Percentiles rank a stretch among this genome's conserved stretches.
phyloP scores from a whole-genome alignment of 2,329 filamentous ascomycete genomes.

The Falciphora oryzae region DNA sequence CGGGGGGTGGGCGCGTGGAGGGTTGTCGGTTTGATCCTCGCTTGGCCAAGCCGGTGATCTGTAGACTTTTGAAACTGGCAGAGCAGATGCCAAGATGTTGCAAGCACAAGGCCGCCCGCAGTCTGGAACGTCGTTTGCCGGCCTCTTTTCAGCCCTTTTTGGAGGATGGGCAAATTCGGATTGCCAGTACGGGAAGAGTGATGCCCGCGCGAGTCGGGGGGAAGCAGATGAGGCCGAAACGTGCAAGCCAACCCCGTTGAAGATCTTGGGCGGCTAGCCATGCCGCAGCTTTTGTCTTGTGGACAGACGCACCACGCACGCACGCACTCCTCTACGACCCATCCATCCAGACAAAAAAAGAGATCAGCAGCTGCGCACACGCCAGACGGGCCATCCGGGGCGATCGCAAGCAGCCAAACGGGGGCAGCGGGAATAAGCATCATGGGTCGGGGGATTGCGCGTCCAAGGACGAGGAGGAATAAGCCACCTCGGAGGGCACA shows the following conservation, averaged over 20 bases:
- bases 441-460: not conserved
- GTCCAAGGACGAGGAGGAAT: not conserved
- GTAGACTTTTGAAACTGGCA: not conserved
- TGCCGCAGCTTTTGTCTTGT: not conserved
- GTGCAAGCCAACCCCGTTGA: not conserved
- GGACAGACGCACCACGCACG: not conserved
- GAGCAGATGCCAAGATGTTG: not conserved
- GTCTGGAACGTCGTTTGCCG: not conserved
- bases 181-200: not conserved
- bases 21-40: not conserved
- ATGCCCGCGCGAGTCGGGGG: not conserved
- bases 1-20: not conserved
- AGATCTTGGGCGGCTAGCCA: not conserved
- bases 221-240: not conserved
- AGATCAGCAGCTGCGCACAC: not conserved
- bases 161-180: not conserved
- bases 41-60: constrained; percentile 1
- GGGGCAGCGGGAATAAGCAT: not conserved
- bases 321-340: not conserved
- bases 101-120: too few species aligned
- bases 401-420: not conserved
- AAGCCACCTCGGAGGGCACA: not conserved
- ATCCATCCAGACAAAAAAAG: not conserved
- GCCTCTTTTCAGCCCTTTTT: not conserved
- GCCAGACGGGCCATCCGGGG: too few species aligned